These are phyloP conservation scores for Petunia axillaris DNA, from an alignment of 257 asterid genomes.

Conservation along the genomic window DNA sequence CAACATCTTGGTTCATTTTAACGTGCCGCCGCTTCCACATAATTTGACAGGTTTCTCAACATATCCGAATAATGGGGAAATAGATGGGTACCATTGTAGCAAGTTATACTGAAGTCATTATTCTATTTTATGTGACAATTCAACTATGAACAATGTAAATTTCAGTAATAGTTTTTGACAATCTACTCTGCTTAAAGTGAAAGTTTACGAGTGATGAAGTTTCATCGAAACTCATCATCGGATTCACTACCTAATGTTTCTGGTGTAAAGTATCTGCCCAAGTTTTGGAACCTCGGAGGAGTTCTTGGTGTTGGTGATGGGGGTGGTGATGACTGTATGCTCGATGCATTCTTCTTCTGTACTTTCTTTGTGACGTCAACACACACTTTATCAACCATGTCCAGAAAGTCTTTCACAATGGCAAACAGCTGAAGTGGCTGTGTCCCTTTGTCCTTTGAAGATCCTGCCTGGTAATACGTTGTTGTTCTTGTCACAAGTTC, in stretches of 20 bases:
- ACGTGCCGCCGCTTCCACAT: neutral
- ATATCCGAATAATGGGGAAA: neutral
- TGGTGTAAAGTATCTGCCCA: slow-evolving; percentile 52
- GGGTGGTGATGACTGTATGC: slow-evolving; percentile 55
- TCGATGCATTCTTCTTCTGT: slow-evolving; percentile 38
- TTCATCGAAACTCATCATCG: slow-evolving; percentile 62
- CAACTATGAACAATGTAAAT: neutral
- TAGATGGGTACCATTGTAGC: neutral
- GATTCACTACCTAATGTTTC: slow-evolving; percentile 60
- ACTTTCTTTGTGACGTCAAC: slow-evolving; percentile 51
- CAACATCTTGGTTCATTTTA: neutral
- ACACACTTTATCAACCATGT: slow-evolving; percentile 67
- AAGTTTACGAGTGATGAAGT: slow-evolving; percentile 7
- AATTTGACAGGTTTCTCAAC: neutral
- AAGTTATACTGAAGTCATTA: neutral
- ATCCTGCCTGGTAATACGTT: slow-evolving; percentile 67
- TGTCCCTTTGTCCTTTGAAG: slow-evolving; percentile 45
- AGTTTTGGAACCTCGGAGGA: slow-evolving; percentile 60
- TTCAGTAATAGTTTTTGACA: neutral
- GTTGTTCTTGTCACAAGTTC: slow-evolving; percentile 70
- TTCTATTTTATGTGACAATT: neutral
- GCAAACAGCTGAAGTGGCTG: slow-evolving; percentile 61
- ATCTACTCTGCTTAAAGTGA: neutral
- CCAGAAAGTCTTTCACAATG: slow-evolving; percentile 70
- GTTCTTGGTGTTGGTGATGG: slow-evolving; percentile 54